Percentiles rank a stretch among this genome's conserved stretches.
Evolutionary conservation across 2,329 filamentous ascomycete genomes (phyloP).

Genomic region (Metarhizium brunneum): DNA sequence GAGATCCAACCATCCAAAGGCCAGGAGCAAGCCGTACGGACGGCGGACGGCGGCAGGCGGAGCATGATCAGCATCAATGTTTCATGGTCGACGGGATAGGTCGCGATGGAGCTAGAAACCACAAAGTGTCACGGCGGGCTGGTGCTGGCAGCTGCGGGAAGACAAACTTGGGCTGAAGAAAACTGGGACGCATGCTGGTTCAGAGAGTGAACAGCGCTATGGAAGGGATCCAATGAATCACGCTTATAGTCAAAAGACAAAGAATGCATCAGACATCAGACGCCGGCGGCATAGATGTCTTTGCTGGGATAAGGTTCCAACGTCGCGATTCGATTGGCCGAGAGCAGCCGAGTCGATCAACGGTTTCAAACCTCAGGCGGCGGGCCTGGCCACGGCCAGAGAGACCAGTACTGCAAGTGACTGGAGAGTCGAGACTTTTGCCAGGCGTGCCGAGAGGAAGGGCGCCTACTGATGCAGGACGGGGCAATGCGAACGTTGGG

Average conservation of each 20-base stretch:
- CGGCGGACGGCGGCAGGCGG: neutral
- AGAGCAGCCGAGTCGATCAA: neutral
- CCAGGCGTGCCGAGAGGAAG: neutral
- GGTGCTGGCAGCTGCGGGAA: neutral
- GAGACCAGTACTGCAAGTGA: too few species aligned
- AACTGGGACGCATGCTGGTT: neutral
- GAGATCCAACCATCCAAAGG: neutral
- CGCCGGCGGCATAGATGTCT: neutral
- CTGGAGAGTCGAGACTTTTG: too few species aligned
- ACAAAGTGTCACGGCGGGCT: too few species aligned
- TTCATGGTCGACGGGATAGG: constrained; percentile 3
- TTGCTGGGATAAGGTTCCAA: neutral
- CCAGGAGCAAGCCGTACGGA: neutral
- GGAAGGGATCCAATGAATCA: neutral
- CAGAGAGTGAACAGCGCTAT: neutral
- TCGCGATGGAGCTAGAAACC: neutral
- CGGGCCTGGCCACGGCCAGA: neutral
- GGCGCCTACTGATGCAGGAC: neutral
- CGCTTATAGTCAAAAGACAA: neutral
- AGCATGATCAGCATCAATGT: neutral
- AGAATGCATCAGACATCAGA: neutral
- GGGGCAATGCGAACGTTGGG: neutral
- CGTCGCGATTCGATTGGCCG: neutral
- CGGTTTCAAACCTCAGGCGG: neutral
- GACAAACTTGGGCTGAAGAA: neutral